Evolutionary conservation across 257 asterid genomes (phyloP).

Genomic region (Coffea eugenioides): DNA sequence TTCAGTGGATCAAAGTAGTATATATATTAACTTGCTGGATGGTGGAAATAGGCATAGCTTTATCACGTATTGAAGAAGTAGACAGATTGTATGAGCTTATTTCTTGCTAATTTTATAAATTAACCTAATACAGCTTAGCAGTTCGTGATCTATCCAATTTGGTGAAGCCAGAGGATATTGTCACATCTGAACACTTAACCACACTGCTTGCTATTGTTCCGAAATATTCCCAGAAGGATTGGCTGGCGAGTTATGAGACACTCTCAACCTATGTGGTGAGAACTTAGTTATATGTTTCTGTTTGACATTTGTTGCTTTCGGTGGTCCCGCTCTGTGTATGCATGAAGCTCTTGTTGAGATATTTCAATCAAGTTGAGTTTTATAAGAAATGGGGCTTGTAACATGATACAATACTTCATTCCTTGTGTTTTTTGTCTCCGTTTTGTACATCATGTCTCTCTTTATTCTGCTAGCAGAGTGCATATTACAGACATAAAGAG

Average conservation of each 20-base stretch:
- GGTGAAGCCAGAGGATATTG: slow-evolving; percentile 74
- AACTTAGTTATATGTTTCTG: neutral
- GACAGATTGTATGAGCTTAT: neutral
- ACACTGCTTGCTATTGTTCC: slow-evolving; percentile 78
- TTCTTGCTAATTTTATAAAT: slow-evolving; percentile 9
- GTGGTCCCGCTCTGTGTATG: neutral
- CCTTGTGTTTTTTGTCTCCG: neutral
- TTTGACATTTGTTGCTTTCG: neutral
- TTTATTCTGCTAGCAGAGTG: neutral
- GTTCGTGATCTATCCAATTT: slow-evolving; percentile 86
- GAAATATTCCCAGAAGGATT: slow-evolving; percentile 88
- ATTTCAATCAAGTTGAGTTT: neutral
- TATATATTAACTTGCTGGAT: neutral
- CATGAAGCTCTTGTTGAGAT: neutral
- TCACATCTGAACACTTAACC: slow-evolving; percentile 72
- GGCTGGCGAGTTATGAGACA: slow-evolving; percentile 83
- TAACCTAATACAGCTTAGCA: slow-evolving; percentile 61
- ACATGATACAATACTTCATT: neutral
- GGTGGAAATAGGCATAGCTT: neutral
- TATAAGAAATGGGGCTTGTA: neutral
- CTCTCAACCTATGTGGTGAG: slow-evolving; percentile 82
- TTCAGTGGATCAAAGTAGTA: neutral
- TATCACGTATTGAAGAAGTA: neutral
- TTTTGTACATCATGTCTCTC: slow-evolving; percentile 2
- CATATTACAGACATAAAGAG: slow-evolving; percentile 19